Conservation (phyloP, 2,329 filamentous ascomycete species). For the Metarhizium robertsii region DNA sequence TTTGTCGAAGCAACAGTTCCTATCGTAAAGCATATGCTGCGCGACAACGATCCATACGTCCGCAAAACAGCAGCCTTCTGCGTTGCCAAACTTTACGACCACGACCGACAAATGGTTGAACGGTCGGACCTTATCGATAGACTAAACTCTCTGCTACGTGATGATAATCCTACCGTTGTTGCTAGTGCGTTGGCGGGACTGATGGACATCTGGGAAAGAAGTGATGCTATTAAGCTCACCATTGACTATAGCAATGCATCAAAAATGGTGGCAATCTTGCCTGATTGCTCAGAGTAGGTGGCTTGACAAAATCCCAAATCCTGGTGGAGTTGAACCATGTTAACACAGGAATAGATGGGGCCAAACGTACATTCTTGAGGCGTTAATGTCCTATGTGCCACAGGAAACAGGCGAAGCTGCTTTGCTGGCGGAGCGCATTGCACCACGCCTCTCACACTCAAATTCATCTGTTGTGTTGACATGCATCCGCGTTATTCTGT, state of each 20-base stretch:
- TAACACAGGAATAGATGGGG: slow-evolving; percentile 65
- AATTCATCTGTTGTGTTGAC: slow-evolving; percentile 96
- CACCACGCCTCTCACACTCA: slow-evolving; percentile 90
- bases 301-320: neutral
- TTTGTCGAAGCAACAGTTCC: slow-evolving; percentile 87
- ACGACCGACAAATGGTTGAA: slow-evolving; percentile 86
- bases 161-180: slow-evolving; percentile 96
- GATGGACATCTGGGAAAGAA: slow-evolving; percentile 98
- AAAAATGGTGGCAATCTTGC: slow-evolving; percentile 92
- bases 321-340: neutral
- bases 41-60: slow-evolving; percentile 87
- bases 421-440: slow-evolving; percentile 83
- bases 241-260: slow-evolving; percentile 97
- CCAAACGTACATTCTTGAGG: slow-evolving; percentile 96
- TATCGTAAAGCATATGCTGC: slow-evolving; percentile 72
- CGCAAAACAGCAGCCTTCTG: slow-evolving; percentile 95
- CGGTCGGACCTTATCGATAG: slow-evolving; percentile 84
- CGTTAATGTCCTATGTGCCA: slow-evolving; percentile 94
- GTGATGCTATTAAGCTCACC: slow-evolving; percentile 93
- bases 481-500: slow-evolving; percentile 91
- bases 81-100: slow-evolving; percentile 95
- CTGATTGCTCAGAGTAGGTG: slow-evolving; percentile 91
- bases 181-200: slow-evolving; percentile 83
- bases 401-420: slow-evolving; percentile 83
- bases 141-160: slow-evolving; percentile 79